Percentiles rank a stretch among this genome's conserved stretches.
Conservation (phyloP, 2,329 filamentous ascomycete species). For the Pseudopithomyces maydicus region DNA sequence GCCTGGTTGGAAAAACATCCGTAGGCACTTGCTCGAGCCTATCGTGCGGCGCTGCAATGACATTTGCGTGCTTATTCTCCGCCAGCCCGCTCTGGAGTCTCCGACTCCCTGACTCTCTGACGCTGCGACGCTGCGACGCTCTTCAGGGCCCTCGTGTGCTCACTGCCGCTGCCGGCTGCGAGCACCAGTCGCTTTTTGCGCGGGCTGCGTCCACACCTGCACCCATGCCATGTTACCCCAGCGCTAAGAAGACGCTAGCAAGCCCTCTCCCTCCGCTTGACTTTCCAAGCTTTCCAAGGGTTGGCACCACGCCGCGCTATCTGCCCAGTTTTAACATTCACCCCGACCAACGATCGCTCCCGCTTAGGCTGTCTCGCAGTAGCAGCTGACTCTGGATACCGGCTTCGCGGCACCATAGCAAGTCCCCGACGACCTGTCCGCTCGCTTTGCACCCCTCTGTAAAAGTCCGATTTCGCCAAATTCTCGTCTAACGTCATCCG, state of each 20-base stretch:
- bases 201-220: not conserved
- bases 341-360: conserved; percentile 5
- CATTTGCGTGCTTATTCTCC: not conserved
- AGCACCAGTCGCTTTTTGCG: not conserved
- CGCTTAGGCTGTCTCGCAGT: conserved; percentile 14
- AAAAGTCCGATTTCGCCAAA: conserved; percentile 9
- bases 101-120: no score
- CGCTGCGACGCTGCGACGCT: no score
- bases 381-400: conserved; percentile 16
- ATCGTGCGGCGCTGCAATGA: not conserved
- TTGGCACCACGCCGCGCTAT: not conserved
- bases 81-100: not conserved
- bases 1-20: conserved; percentile 1
- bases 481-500: conserved; percentile 29
- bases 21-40: not conserved
- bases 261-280: conserved; percentile 9
- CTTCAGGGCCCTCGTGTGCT: no score
- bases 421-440: conserved; percentile 16
- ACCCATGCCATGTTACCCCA: conserved; percentile 14
- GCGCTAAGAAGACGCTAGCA: conserved; percentile 17
- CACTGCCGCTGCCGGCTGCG: no score
- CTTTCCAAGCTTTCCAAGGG: conserved; percentile 7
- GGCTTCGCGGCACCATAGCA: conserved; percentile 7
- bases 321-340: not conserved
- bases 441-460: conserved; percentile 6